Base-by-base conservation (phyloP, 176 grass and related monocot species). In the Coix lacrymajobi region DNA sequence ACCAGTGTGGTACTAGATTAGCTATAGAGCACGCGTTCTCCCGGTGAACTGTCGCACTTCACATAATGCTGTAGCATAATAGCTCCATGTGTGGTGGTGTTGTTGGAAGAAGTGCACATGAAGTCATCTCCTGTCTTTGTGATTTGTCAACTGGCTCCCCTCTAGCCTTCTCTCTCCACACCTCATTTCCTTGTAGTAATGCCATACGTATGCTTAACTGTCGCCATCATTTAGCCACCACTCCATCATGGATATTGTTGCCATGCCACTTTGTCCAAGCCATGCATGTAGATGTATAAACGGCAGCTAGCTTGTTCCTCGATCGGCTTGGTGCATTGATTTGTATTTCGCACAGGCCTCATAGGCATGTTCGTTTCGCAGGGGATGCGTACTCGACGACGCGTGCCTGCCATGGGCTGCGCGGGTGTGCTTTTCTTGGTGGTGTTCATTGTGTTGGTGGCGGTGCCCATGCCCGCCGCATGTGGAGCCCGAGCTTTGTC, bases 21-120 rank as follows among this genome's bases (percentile, higher is more conserved):
- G 17, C 12, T 39, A 7, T 33, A 24, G 8, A 24, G n/a, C 78
- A 87, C 71, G 78, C 62, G 8, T 3, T 49, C 40, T 30, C 39
- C 61, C 61, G 62, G 6, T 66, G 69, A 82, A 30, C 62, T 62
- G 62, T 56, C 79, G 36, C 43, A 49, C 11, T 49, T 26, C 58
- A 28, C 45, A 22, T 12, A 40, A n/a, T 33, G 62, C 61, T 63
- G 62, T 65, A 16, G 38, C 57, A 88, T 83, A 32, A 78, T 83
- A 62, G 29, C 64, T 26, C 80, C 80, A 83, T 83, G 85, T 77
- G 72, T n/a, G n/a, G n/a, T n/a, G n/a, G n/a, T n/a, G n/a, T n/a
- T 38, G 11, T 0, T 48, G 86, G 70, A 90, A 80, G 85, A 92
- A 82, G 94, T 94, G 89, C 84, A 84, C 62, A 79, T 86, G 74